phyloP scores from a whole-genome alignment of 23 red algal species.

The Gracilaria domingensis region DNA sequence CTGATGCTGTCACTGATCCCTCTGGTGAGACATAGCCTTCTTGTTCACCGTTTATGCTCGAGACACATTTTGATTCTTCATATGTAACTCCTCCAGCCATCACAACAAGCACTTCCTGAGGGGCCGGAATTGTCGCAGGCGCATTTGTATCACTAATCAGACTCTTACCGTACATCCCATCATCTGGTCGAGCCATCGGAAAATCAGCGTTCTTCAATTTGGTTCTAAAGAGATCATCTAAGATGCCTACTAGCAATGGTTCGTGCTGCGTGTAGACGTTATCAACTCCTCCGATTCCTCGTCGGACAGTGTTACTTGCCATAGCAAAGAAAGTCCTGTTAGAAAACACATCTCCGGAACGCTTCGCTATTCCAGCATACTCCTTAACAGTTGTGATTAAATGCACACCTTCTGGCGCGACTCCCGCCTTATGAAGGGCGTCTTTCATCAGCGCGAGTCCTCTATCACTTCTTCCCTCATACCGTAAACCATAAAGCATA shows the following conservation, averaged over 20 bases:
- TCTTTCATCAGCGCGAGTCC: constrained; percentile 65
- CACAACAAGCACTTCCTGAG: constrained; percentile 80
- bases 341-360: constrained; percentile 90
- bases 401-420: constrained; percentile 46
- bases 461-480: constrained; percentile 74
- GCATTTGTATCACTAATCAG: constrained; percentile 11
- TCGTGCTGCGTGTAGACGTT: constrained; percentile 99
- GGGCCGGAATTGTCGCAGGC: constrained; percentile 37
- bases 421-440: constrained; percentile 36
- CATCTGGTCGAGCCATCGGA: constrained; percentile 56
- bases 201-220: constrained; percentile 66
- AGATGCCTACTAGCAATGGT: constrained; percentile 84
- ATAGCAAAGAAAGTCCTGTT: constrained; percentile 91
- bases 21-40: constrained; percentile 74
- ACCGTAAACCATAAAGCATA: constrained; percentile 84
- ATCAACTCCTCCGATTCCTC: constrained; percentile 90
- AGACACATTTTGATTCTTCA: constrained; percentile 88
- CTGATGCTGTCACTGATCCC: constrained; percentile 71
- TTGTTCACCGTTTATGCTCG: constrained; percentile 72
- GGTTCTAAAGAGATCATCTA: constrained; percentile 81
- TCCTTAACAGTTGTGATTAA: constrained; percentile 66
- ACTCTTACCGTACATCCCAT: constrained; percentile 33
- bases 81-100: constrained; percentile 87
- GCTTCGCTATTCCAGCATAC: constrained; percentile 78
- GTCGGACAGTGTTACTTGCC: constrained; percentile 87